Evolutionary conservation across 2,329 filamentous ascomycete species (phyloP), one percentile per base, ranked within the genome.

Genomic region (Cryoendolithus antarcticus): DNA sequence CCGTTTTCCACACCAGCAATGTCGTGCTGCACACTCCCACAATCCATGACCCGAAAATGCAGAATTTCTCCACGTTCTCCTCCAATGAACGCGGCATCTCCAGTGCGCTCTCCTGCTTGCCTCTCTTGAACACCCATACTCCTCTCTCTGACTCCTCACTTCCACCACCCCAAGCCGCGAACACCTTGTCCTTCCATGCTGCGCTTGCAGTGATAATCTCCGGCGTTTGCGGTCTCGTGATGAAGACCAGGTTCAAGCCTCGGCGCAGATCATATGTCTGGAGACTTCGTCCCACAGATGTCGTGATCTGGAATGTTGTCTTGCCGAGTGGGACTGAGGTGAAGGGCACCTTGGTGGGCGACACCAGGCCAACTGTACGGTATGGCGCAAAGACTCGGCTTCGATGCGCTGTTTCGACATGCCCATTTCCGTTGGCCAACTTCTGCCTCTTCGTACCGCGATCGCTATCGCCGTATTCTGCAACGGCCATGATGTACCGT

Each of bases 281-380:
- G 34, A 98, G 72, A 43, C 81, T 85, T 53, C 80, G 76, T 46
- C 89, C 91, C 44, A 93, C 83, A 0, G 86, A 96, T 24, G 91
- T 98, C 28, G 91, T 96, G 61, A 98, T 86, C 60, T 98, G 91
- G 58, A 94, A 98, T 3, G 86, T 93, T 1, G 85, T 89, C 63
- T 93, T 94, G 42, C 91, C 91, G 10, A 94, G 70, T 1, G 89
- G 83, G 27, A 93, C 74, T 4, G 82, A 82, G 2, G 89, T 88
- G 57, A 98, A 96, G 0, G 91, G 89, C 0, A 95, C 86, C 35
- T 71, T 65, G 2, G 89, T 95, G 1, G 91, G 86, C 4, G 91
- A 95, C 2, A 98, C 86, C 27, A 98, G 71, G 10, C 91, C 91
- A 48, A 98, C 75, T 34, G 89, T 95, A 85, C 91, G 71, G 65